These are phyloP conservation scores for Withania somnifera DNA, from an alignment of 305 asterid genomes.

Conservation along the genomic window DNA sequence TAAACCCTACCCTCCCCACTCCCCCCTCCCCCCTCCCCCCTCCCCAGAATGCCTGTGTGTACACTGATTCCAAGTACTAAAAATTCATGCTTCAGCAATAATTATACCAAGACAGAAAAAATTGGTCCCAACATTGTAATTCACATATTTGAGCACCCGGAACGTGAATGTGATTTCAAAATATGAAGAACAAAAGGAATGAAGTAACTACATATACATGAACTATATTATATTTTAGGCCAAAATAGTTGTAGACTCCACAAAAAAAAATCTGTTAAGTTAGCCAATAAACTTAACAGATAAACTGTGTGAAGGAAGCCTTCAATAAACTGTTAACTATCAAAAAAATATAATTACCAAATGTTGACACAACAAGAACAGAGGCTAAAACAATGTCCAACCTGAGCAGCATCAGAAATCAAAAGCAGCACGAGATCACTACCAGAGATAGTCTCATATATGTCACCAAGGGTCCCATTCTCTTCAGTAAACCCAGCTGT, in stretches of 20 bases:
- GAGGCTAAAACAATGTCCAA: slow-evolving; percentile 9
- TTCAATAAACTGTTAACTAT: not conserved
- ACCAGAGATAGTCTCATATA: slow-evolving; percentile 78
- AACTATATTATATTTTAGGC: not conserved
- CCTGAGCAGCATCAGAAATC: slow-evolving; percentile 99
- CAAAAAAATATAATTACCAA: not conserved
- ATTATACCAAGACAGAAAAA: not conserved
- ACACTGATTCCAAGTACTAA: not conserved
- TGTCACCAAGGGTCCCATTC: slow-evolving; percentile 88
- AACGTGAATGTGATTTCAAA: not conserved
- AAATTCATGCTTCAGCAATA: not conserved
- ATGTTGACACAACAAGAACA: not conserved
- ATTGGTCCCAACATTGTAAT: not conserved
- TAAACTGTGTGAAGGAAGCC: not conserved
- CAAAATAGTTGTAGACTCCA: not conserved
- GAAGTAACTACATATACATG: not conserved
- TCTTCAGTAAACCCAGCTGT: slow-evolving; percentile 85
- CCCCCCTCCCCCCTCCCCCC: not conserved
- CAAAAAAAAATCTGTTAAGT: not conserved
- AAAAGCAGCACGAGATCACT: slow-evolving; percentile 87
- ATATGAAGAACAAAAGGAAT: not conserved
- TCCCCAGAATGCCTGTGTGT: not conserved
- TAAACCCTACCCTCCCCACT: not conserved
- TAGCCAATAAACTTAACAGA: not conserved
- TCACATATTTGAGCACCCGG: not conserved